These are phyloP conservation scores for Dactylellina leptospora DNA, from an alignment of 2,329 filamentous ascomycete genomes.

Conservation along the genomic window DNA sequence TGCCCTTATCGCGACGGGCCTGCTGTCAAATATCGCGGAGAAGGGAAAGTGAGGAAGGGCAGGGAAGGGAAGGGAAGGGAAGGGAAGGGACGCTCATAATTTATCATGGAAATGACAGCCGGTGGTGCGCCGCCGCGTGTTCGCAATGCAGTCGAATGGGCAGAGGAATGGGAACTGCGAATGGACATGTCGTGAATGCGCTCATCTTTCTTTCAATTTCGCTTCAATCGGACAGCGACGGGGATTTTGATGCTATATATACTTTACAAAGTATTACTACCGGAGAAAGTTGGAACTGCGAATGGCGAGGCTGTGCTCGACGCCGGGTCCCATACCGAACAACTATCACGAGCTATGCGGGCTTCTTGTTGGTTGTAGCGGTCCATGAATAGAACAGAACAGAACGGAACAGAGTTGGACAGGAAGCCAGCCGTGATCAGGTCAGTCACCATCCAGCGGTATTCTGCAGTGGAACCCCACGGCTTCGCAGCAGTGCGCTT, in stretches of 20 bases:
- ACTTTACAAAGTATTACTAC: neutral
- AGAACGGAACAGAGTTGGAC: neutral
- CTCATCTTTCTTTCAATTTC: constrained; percentile 14
- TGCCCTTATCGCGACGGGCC: too few species aligned
- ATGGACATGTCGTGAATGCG: neutral
- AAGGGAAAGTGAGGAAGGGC: neutral
- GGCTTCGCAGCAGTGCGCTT: too few species aligned
- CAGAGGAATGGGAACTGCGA: neutral
- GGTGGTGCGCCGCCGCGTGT: neutral
- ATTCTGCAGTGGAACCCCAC: too few species aligned
- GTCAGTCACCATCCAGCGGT: neutral
- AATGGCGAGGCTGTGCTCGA: neutral
- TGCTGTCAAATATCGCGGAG: too few species aligned
- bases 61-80: neutral
- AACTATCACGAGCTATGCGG: constrained; percentile 13
- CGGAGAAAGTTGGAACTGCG: neutral
- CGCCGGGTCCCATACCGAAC: neutral
- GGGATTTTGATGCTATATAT: constrained; percentile 51
- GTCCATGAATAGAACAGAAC: neutral
- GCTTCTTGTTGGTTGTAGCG: neutral
- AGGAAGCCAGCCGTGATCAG: neutral
- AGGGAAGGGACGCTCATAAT: neutral
- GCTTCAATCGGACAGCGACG: constrained; percentile 42
- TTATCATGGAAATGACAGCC: neutral
- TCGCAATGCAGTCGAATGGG: neutral